Conservation (phyloP, 148 eudicot genomes). For the Polygonum aviculare region DNA sequence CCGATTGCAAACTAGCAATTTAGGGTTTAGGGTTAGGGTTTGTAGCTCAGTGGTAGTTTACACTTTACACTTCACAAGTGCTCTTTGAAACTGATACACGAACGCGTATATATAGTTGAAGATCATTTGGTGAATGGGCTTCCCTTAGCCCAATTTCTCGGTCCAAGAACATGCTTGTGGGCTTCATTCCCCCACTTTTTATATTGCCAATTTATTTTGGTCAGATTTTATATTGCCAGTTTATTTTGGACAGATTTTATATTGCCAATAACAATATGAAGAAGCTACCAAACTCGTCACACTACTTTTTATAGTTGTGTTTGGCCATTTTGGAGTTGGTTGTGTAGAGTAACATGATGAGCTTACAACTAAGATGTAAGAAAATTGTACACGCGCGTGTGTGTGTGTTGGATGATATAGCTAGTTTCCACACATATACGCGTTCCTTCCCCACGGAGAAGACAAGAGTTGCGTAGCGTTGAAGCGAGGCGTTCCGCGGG, state of each 20-base stretch:
- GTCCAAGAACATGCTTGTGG: background rate
- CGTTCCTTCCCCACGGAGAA: background rate
- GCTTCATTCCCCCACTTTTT: too few species aligned
- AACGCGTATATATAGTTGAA: too few species aligned
- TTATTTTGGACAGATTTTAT: too few species aligned
- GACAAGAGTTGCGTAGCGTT: background rate
- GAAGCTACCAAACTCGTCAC: background rate
- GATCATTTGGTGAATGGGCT: background rate
- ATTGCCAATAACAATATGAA: background rate
- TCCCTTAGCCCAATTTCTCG: background rate
- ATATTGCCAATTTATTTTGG: too few species aligned
- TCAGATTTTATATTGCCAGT: too few species aligned
- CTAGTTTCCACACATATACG: constrained; percentile 5
- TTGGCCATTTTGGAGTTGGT: too few species aligned
- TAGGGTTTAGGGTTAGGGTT: background rate
- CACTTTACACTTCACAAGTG: too few species aligned
- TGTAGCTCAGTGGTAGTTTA: background rate
- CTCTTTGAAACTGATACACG: background rate
- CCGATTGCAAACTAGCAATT: background rate
- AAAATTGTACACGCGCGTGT: too few species aligned
- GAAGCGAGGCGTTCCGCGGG: background rate
- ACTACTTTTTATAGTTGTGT: too few species aligned
- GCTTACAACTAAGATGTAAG: too few species aligned
- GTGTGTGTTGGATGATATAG: background rate
- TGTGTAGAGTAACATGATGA: too few species aligned